phyloP scores from a whole-genome alignment of 257 asterid species.

The Plantago major region DNA sequence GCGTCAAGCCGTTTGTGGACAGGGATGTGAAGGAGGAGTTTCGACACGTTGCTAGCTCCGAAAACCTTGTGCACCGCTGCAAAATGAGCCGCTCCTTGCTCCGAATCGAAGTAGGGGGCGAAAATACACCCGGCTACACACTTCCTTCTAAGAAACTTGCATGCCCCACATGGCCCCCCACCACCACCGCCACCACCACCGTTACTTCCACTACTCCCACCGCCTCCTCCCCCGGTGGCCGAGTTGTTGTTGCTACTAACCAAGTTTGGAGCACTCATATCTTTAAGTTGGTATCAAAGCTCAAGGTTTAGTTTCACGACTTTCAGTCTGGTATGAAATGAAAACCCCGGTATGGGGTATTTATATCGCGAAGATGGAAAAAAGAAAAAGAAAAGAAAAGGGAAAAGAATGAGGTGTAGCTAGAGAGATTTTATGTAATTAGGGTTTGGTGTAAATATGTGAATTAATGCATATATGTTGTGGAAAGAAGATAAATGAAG shows the following conservation, averaged over 20 bases:
- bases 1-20: slow-evolving; percentile 71
- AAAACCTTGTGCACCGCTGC: slow-evolving; percentile 98
- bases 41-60: slow-evolving; percentile 96
- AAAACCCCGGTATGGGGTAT: neutral
- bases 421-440: neutral
- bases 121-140: slow-evolving; percentile 85
- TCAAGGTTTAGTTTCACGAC: neutral
- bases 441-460: slow-evolving; percentile 52
- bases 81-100: slow-evolving; percentile 94
- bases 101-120: slow-evolving; percentile 91
- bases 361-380: neutral
- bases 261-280: slow-evolving; percentile 44
- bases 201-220: slow-evolving; percentile 19
- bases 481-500: neutral
- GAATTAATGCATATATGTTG: too few relatives aligned
- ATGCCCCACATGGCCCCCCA: slow-evolving; percentile 95
- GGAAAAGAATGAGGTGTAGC: neutral
- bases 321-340: neutral
- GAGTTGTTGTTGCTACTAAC: slow-evolving; percentile 26
- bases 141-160: slow-evolving; percentile 93
- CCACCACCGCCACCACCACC: slow-evolving; percentile 32
- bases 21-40: slow-evolving; percentile 80
- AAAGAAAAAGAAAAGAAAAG: neutral
- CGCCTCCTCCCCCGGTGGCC: slow-evolving; percentile 27
- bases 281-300: slow-evolving; percentile 2